A percentile compares a stretch with the other conserved stretches of the same genome.
Evolutionary conservation across 352 stramenopile genomes (phyloP).

Genomic region (Pythium volutum): DNA sequence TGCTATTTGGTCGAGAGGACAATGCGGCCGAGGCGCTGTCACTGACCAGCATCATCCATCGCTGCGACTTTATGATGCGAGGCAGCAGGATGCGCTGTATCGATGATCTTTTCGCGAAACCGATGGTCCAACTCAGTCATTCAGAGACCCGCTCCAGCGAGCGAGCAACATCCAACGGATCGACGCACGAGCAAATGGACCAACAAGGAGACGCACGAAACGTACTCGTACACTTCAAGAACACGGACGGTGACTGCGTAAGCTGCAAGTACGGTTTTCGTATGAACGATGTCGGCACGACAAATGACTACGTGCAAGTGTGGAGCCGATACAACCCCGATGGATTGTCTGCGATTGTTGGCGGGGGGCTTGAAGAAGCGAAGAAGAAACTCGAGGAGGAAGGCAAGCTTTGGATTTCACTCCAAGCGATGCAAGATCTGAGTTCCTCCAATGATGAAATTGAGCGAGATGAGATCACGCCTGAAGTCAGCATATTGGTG

Average conservation of each 20-base stretch:
- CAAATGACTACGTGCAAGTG: conserved; percentile 15
- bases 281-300: background rate
- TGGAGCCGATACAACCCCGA: conserved; percentile 69
- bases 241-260: conserved; percentile 13
- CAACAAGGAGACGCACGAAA: background rate
- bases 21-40: conserved; percentile 33
- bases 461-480: conserved; percentile 60
- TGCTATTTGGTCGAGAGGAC: conserved; percentile 49
- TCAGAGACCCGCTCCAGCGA: background rate
- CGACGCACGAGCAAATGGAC: background rate
- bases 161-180: background rate
- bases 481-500: conserved; percentile 70
- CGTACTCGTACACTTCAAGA: conserved; percentile 22
- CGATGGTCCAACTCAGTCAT: conserved; percentile 44
- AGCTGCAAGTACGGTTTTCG: conserved; percentile 21
- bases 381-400: conserved; percentile 36
- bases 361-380: conserved; percentile 40
- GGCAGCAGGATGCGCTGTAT: conserved; percentile 59
- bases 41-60: conserved; percentile 56
- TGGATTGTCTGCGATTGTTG: conserved; percentile 41
- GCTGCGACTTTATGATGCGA: conserved; percentile 82
- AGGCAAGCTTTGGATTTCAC: conserved; percentile 51
- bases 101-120: conserved; percentile 45
- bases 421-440: conserved; percentile 34
- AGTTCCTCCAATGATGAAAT: background rate